A percentile compares a stretch with the other conserved stretches of the same genome.
These are phyloP conservation scores for Phytopythium sindhum DNA, from an alignment of 352 stramenopile species.

Conservation along the genomic window DNA sequence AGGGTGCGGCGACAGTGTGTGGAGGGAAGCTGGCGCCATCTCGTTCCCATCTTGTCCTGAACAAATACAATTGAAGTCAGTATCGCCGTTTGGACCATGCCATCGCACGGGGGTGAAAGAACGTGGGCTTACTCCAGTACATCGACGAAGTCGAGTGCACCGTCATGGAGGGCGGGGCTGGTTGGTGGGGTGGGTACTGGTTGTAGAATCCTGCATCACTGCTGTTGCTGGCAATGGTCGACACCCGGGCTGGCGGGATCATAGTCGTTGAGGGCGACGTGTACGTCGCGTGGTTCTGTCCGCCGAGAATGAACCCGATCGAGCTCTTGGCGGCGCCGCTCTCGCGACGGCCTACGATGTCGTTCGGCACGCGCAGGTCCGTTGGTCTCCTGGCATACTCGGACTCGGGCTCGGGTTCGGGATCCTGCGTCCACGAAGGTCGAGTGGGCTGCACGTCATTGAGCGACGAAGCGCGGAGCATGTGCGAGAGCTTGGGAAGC, in stretches of 20 bases:
- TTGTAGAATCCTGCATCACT: background rate
- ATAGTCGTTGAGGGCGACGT: background rate
- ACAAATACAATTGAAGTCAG: background rate
- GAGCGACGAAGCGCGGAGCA: constrained; percentile 5
- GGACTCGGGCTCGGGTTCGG: constrained; percentile 7
- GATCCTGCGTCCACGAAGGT: background rate
- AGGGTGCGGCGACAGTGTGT: background rate
- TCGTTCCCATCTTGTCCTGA: background rate
- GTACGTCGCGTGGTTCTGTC: constrained; percentile 4
- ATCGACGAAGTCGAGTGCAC: background rate
- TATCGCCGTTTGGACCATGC: background rate
- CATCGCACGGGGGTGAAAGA: background rate
- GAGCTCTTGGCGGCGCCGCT: constrained; percentile 27
- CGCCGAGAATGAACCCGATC: constrained; percentile 40
- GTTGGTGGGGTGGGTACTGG: background rate
- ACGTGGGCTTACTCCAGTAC: constrained; percentile 1
- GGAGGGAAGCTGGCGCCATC: background rate
- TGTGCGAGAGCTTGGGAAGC: constrained; percentile 9
- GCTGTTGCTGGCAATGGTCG: background rate
- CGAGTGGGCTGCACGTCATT: background rate
- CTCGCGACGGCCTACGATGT: background rate
- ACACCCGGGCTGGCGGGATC: background rate
- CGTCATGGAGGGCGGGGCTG: background rate
- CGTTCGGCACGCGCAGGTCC: background rate
- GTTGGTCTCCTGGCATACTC: background rate